Percentiles rank a stretch among this genome's conserved stretches.
phyloP scores from a whole-genome alignment of 2,329 filamentous ascomycete genomes.

The Trichophyton benhamiae region DNA sequence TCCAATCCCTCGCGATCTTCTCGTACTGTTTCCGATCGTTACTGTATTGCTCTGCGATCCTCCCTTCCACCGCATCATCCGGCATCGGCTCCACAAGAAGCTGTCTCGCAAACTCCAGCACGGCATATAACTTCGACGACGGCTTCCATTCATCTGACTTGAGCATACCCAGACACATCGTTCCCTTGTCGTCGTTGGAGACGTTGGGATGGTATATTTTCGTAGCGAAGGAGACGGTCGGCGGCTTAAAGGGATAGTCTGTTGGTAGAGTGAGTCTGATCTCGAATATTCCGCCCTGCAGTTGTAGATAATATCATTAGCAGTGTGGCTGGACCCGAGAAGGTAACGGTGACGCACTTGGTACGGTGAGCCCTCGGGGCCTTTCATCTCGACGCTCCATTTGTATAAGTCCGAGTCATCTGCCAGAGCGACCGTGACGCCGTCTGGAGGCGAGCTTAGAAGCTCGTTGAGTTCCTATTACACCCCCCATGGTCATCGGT shows the following conservation, averaged over 20 bases:
- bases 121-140: slow-evolving; percentile 59
- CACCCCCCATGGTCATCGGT: not conserved
- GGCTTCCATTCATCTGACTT: slow-evolving; percentile 89
- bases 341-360: slow-evolving; percentile 36
- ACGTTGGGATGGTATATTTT: slow-evolving; percentile 98
- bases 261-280: slow-evolving; percentile 67
- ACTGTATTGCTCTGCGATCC: slow-evolving; percentile 75
- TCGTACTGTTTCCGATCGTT: slow-evolving; percentile 57
- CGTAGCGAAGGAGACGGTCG: slow-evolving; percentile 95
- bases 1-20: slow-evolving; percentile 62
- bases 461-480: slow-evolving; percentile 50
- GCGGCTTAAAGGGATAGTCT: slow-evolving; percentile 98
- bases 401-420: slow-evolving; percentile 54
- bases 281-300: slow-evolving; percentile 58
- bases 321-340: not conserved
- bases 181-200: slow-evolving; percentile 71
- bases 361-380: slow-evolving; percentile 53
- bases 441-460: slow-evolving; percentile 42
- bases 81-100: slow-evolving; percentile 71
- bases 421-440: slow-evolving; percentile 44
- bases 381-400: slow-evolving; percentile 57
- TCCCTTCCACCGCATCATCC: slow-evolving; percentile 76
- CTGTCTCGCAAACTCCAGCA: slow-evolving; percentile 63
- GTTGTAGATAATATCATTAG: no score
- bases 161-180: slow-evolving; percentile 74